Conservation (phyloP, 2,329 filamentous ascomycete species). For the Trichoderma brevicompactum region DNA sequence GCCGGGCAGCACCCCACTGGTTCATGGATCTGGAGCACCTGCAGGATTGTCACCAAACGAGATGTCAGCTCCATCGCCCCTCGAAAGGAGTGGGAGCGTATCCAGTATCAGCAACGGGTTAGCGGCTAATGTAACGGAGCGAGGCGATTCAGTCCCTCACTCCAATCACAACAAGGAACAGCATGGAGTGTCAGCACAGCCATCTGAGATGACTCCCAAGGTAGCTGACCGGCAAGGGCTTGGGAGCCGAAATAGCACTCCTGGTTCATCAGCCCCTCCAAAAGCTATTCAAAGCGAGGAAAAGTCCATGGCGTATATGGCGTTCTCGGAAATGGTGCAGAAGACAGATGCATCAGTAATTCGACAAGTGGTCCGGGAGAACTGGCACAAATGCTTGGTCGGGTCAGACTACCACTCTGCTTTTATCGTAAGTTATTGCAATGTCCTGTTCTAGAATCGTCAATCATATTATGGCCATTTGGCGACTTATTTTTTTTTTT, state of each 20-base stretch:
- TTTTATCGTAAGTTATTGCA: conserved; percentile 54
- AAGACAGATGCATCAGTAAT: conserved; percentile 51
- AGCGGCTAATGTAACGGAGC: background rate
- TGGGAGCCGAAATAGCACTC: background rate
- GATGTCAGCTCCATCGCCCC: background rate
- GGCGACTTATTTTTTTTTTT: background rate
- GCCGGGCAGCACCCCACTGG: background rate
- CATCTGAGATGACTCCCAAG: background rate
- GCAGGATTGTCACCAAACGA: background rate
- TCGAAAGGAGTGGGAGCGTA: background rate
- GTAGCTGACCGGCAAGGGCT: background rate
- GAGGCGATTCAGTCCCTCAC: background rate
- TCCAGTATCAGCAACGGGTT: conserved; percentile 6
- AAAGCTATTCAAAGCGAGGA: background rate
- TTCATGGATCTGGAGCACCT: background rate
- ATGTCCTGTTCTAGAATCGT: background rate
- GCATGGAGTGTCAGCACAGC: background rate
- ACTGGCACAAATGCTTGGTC: conserved; percentile 55
- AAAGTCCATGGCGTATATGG: conserved; percentile 32
- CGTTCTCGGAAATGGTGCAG: conserved; percentile 41
- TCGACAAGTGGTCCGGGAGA: conserved; percentile 53
- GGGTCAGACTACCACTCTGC: conserved; percentile 58
- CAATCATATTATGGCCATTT: too few species aligned
- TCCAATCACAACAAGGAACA: background rate
- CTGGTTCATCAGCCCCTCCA: background rate